Conservation (phyloP, 176 grass and related monocot genomes). For the Alloteropsis semialata region DNA sequence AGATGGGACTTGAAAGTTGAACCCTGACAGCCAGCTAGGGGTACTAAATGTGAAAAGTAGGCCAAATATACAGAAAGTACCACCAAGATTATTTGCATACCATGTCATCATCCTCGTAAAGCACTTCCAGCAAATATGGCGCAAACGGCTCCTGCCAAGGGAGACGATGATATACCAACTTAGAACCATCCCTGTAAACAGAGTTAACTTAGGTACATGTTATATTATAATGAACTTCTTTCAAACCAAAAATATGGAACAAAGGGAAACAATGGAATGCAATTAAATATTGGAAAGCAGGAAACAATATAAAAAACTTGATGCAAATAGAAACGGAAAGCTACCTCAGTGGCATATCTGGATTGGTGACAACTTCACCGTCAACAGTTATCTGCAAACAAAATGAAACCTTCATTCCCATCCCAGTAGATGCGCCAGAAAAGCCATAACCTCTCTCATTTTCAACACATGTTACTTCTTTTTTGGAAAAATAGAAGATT, state of each 20-base stretch:
- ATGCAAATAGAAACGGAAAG: background rate
- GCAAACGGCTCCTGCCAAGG: slow-evolving; percentile 80
- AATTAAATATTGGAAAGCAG: background rate
- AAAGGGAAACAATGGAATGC: background rate
- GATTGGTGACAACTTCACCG: slow-evolving; percentile 58
- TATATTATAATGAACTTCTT: slow-evolving; percentile 15
- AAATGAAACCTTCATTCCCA: slow-evolving; percentile 1
- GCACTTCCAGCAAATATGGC: slow-evolving; percentile 67
- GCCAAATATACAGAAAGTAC: background rate
- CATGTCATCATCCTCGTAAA: slow-evolving; percentile 97
- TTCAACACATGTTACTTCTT: background rate
- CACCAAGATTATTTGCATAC: slow-evolving; percentile 26
- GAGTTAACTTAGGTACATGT: slow-evolving; percentile 1
- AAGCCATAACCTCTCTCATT: background rate
- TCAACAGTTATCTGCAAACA: slow-evolving; percentile 71
- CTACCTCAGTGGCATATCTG: slow-evolving; percentile 49
- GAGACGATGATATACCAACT: slow-evolving; percentile 69
- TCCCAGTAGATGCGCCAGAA: background rate
- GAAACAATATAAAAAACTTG: background rate
- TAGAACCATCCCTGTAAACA: slow-evolving; percentile 61
- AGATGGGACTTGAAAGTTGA: background rate
- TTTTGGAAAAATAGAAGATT: background rate
- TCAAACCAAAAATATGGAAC: background rate
- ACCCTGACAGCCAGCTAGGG: background rate
- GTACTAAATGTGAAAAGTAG: background rate